phyloP scores from a whole-genome alignment of 768 basidiomycete genomes.

The Steccherinum ochraceum region DNA sequence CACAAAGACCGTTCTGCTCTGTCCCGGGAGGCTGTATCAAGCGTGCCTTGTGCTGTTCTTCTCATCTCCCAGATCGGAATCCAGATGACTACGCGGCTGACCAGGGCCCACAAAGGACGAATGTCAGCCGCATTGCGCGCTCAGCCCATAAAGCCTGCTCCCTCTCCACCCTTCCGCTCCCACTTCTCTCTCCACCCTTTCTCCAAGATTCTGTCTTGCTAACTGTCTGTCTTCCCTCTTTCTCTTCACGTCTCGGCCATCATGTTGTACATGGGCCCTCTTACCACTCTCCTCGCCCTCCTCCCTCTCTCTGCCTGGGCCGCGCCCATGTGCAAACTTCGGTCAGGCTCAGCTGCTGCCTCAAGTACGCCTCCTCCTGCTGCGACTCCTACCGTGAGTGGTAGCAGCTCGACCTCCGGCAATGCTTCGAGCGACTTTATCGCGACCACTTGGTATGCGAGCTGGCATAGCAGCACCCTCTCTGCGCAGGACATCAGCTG shows the following conservation, averaged over 20 bases:
- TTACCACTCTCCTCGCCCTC: constrained; percentile 11
- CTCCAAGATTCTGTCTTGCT: background rate
- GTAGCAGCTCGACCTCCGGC: constrained; percentile 5
- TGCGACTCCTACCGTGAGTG: background rate
- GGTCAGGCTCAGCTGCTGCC: constrained; percentile 5
- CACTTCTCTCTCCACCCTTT: background rate
- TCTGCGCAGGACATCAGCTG: constrained; percentile 52
- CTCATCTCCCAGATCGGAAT: background rate
- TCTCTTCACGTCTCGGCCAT: constrained; percentile 3
- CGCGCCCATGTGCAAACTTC: constrained; percentile 22
- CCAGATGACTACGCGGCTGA: background rate
- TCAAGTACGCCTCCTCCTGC: constrained; percentile 2
- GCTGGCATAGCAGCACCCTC: constrained; percentile 52
- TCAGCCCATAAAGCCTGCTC: background rate
- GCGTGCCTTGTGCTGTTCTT: background rate
- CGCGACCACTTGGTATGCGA: constrained; percentile 59
- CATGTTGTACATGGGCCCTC: constrained; percentile 14
- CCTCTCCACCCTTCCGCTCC: background rate
- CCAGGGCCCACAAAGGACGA: background rate
- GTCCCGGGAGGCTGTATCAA: background rate
- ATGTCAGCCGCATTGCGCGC: background rate
- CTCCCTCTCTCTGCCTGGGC: constrained; percentile 20
- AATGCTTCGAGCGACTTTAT: constrained; percentile 19
- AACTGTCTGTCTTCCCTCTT: constrained; percentile 4
- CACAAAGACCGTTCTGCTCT: background rate